Evolutionary conservation across 371 early-diverging fungal species (phyloP).

Genomic region (Mucor mucedo): DNA sequence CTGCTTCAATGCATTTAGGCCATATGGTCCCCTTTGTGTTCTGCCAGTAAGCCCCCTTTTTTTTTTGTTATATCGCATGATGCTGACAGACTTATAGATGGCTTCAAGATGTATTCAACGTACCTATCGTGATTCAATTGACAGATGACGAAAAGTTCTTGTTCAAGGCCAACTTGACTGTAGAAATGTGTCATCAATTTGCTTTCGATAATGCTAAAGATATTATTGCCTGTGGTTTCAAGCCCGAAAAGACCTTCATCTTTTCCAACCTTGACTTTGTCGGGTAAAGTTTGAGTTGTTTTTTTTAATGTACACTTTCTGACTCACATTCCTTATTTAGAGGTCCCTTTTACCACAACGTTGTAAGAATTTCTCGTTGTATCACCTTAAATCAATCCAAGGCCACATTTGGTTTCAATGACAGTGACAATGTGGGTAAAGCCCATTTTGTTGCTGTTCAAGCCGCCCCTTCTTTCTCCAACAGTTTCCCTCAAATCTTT

Average conservation of each 20-base stretch:
- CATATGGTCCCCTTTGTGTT: constrained; percentile 99
- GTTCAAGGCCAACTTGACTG: constrained; percentile 91
- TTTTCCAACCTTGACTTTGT: constrained; percentile 95
- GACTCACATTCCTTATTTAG: constrained; percentile 40
- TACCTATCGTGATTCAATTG: constrained; percentile 97
- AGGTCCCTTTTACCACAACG: constrained; percentile 91
- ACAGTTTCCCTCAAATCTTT: constrained; percentile 95
- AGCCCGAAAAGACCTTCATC: constrained; percentile 98
- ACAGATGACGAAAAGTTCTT: constrained; percentile 99
- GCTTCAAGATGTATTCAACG: constrained; percentile 97
- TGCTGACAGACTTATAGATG: constrained; percentile 57
- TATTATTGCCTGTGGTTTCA: constrained; percentile 98
- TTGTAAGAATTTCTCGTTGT: constrained; percentile 84
- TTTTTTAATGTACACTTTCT: not conserved
- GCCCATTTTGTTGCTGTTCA: constrained; percentile 92
- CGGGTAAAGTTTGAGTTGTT: constrained; percentile 62
- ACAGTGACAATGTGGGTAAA: constrained; percentile 91
- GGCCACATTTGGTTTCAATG: constrained; percentile 92
- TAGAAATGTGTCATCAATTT: constrained; percentile 87
- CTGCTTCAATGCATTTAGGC: constrained; percentile 98
- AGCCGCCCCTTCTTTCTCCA: constrained; percentile 95
- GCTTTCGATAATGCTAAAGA: constrained; percentile 93
- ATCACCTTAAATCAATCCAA: constrained; percentile 87
- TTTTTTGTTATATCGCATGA: not conserved
- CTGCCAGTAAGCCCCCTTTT: constrained; percentile 78